Base-by-base conservation (phyloP, 371 early-diverging fungal species). In the Cokeromyces recurvatus region DNA sequence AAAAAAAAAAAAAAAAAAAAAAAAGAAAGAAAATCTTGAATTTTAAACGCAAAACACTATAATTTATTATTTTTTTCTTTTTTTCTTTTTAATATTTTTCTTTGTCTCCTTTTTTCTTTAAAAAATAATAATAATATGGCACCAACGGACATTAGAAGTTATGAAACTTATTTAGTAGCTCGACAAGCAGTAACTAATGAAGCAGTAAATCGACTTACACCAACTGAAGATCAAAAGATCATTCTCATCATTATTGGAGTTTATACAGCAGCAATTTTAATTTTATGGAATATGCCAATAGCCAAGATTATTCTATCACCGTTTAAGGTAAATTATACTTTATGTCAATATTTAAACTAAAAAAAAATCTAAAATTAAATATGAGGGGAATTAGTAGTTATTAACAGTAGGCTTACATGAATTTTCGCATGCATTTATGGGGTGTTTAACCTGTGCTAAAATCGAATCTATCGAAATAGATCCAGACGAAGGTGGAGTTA, bases 401-500 rank as follows among this genome's bases (percentile, higher is more conserved):
- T 66, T 91, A 20, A 89, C 90, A 0, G 90, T 90, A 36, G 87
- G 85, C 19, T 60, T 92, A 36, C 92, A 92, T 51, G 92, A 92
- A 55, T 87, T 88, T 49, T 75, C 83, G 38, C 90, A 90, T 60
- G 92, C 92, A 4, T 71, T 83, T 32, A 85, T 81, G 47, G 93
- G 92, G 2, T 68, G 78, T 25, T 79, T 84, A 46, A 95, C 95
- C 10, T 92, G 95, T 36, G 97, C 89, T 8, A 81, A 82, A 47
- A 89, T 97, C n/a, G 78, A 85, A 50, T 81, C 89, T n/a, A 91
- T 97, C 39, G 85, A 86, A 23, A 80, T 97, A 48, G 89, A 95
- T 62, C 93, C 95, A 8, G 85, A 94, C 57, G 87, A 93, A 64
- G 95, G 93, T n/a, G 95, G 97, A 15, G 70, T 87, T 25, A 94